A percentile compares a stretch with the other conserved stretches of the same genome.
phyloP scores from a whole-genome alignment of 2,329 filamentous ascomycete species.

The Aspergillus sclerotialis region DNA sequence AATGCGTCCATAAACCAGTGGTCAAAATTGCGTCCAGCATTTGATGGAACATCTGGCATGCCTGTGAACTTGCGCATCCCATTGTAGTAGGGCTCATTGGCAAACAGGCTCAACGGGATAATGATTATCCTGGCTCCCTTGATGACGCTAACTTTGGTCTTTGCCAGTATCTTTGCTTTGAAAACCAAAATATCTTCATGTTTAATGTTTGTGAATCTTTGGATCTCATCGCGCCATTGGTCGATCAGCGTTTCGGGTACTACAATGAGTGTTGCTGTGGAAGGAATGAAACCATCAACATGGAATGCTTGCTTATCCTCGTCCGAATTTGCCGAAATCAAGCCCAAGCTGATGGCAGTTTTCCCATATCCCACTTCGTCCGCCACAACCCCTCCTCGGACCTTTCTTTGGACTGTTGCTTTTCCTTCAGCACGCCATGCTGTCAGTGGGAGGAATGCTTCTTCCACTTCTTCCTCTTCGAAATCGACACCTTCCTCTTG shows the following conservation, averaged over 20 bases:
- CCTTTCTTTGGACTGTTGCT: constrained; percentile 20
- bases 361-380: constrained; percentile 63
- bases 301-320: constrained; percentile 8
- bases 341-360: constrained; percentile 52
- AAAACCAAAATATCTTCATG: constrained; percentile 42
- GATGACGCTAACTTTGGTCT: constrained; percentile 39
- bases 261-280: constrained; percentile 54
- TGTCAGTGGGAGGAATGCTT: constrained; percentile 44
- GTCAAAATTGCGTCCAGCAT: constrained; percentile 43
- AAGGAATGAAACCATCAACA: constrained; percentile 28
- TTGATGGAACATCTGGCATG: constrained; percentile 33
- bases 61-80: constrained; percentile 46
- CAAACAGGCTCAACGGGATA: constrained; percentile 46
- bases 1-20: constrained; percentile 47
- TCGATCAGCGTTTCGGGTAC: constrained; percentile 48
- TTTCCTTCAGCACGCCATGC: constrained; percentile 53
- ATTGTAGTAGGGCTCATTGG: constrained; percentile 41
- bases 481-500: constrained; percentile 44
- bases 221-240: constrained; percentile 54
- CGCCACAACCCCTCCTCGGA: constrained; percentile 56
- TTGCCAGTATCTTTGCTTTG: constrained; percentile 31
- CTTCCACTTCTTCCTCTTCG: constrained; percentile 50
- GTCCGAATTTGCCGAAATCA: constrained; percentile 45
- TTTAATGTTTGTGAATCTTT: constrained; percentile 40
- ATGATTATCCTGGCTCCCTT: constrained; percentile 49